Evolutionary conservation across 352 stramenopile species (phyloP), one percentile per base, ranked within the genome.

Genomic region (Globisporangium abappressorium): DNA sequence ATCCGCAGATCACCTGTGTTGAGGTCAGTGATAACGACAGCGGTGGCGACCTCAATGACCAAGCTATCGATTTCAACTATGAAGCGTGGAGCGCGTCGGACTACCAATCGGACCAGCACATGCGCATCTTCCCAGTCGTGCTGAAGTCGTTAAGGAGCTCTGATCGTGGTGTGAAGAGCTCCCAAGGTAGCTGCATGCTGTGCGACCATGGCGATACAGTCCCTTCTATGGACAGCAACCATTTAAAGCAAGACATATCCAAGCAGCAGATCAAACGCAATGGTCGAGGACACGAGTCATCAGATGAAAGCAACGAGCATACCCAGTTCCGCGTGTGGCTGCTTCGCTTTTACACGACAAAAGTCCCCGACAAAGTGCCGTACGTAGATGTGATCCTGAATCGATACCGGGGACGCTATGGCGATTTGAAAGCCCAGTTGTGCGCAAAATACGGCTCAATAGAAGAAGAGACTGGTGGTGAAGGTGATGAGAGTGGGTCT

Each of bases 371-470:
- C 4, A 92, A 88, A 46, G 46, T 85, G 41, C 73, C 80, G 2
- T 86, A 90, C 65, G 63, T 90, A 24, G 77, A 90, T 18, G 74
- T 84, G 41, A 79, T 92, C 33, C 47, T 92, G 30, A 79, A 82
- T 46, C 79, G 74, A 15, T 90, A 90, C 33, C 73, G 79, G 57
- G 81, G 83, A 0, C 78, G 77, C 1, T 76, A 82, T 22, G 81
- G 78, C 36, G 83, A 89, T 28, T 70, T 92, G 15, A 87, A 84
- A 61, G 28, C n/a, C 5, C 80, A 88, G 43, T 71, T 90, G 11
- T 60, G 65, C 22, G 60, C 71, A 14, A 92, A 90, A 49, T 92
- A 90, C 43, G 80, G 81, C 2, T 55, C 68, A 2, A 41, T 77
- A 54, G 54, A 56, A n/a, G 67, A 57, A 5, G 38, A 3, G n/a